A percentile compares a stretch with the other conserved stretches of the same genome.
Evolutionary conservation across 1,139 yeast species (phyloP).

Genomic region (Scheffersomyces segobiensis): DNA sequence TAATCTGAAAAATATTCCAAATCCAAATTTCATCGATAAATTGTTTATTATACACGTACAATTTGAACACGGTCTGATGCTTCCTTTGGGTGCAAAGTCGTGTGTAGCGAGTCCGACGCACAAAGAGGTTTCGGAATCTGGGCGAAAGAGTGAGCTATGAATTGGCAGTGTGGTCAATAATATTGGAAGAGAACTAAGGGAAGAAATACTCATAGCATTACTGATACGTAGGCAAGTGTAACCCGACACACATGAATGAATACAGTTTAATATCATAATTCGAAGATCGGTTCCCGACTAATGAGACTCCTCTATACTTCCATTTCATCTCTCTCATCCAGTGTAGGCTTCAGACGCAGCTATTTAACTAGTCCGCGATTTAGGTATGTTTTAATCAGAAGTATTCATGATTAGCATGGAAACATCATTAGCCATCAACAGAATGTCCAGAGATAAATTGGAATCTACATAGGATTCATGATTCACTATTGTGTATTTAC

Average conservation of each 20-base stretch:
- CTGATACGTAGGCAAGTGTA: background rate
- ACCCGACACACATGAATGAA: too few relatives aligned
- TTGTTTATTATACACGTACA: background rate
- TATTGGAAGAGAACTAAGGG: background rate
- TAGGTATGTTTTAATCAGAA: constrained; percentile 41
- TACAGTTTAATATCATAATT: too few relatives aligned
- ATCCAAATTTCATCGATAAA: background rate
- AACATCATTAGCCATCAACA: constrained; percentile 42
- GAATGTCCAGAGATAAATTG: background rate
- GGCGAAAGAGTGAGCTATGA: background rate
- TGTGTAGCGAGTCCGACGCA: background rate
- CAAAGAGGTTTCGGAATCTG: background rate
- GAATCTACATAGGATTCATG: background rate
- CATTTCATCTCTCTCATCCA: background rate
- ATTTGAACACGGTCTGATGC: background rate
- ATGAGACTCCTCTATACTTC: background rate
- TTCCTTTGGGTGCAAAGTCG: background rate
- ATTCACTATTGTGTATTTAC: background rate
- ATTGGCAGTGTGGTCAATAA: background rate
- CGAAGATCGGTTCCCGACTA: background rate
- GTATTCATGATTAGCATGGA: constrained; percentile 55
- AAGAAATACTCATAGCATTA: background rate
- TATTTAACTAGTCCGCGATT: constrained; percentile 23
- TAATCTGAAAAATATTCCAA: background rate
- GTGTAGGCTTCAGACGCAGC: constrained; percentile 35